Evolutionary conservation across 2,329 filamentous ascomycete genomes (phyloP).

Genomic region (Ampelomyces quisqualis): DNA sequence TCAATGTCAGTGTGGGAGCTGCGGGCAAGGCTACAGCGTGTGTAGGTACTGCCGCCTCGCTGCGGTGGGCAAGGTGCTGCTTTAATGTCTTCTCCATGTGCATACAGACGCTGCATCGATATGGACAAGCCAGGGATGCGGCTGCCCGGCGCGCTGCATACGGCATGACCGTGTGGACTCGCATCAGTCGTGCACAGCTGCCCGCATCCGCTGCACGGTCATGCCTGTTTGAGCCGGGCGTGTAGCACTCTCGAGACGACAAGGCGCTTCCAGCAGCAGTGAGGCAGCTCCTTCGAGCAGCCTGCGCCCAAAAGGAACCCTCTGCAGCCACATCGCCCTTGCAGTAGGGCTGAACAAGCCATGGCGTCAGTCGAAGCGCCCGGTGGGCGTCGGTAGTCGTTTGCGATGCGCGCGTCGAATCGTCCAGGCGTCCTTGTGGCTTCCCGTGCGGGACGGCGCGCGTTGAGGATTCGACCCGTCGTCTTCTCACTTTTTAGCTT

Average conservation of each 20-base stretch:
- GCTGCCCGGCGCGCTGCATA: conserved; percentile 22
- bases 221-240: conserved; percentile 31
- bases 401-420: not conserved
- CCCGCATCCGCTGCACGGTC: conserved; percentile 29
- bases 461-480: conserved; percentile 28
- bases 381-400: not conserved
- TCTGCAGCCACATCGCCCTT: conserved; percentile 35
- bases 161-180: conserved; percentile 29
- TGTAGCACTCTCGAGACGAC: conserved; percentile 30
- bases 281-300: conserved; percentile 26
- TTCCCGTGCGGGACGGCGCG: not conserved
- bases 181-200: conserved; percentile 35
- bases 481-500: conserved; percentile 23
- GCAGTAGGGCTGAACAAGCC: conserved; percentile 37
- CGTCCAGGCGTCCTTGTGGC: not conserved
- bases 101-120: conserved; percentile 22
- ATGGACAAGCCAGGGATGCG: conserved; percentile 31
- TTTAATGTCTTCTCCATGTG: conserved; percentile 34
- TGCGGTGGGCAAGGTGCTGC: conserved; percentile 25
- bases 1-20: conserved; percentile 30
- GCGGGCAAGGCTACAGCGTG: conserved; percentile 26
- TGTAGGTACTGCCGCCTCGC: conserved; percentile 24
- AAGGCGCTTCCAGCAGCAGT: conserved; percentile 29
- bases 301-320: conserved; percentile 17
- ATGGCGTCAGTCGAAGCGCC: conserved; percentile 2